Conservation (phyloP, 2,329 filamentous ascomycete genomes). For the Trichoderma oligosporum region DNA sequence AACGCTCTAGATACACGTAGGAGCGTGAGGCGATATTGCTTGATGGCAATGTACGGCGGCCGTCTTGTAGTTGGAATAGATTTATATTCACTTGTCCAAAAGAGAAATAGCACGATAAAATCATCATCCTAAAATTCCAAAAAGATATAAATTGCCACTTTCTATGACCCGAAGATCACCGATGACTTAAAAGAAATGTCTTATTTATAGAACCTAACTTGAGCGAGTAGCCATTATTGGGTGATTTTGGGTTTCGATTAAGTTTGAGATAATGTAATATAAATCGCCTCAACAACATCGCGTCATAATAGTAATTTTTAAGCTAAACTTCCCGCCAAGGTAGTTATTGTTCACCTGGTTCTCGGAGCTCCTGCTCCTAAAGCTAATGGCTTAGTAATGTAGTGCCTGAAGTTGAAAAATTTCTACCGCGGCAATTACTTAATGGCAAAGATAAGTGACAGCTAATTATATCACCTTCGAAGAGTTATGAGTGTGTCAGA, state of each 20-base stretch:
- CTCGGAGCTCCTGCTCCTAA: no score
- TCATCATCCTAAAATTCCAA: background rate
- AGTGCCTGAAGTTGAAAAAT: no score
- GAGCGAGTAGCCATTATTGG: background rate
- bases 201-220: background rate
- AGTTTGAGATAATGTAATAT: background rate
- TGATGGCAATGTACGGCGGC: background rate
- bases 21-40: background rate
- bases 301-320: no score
- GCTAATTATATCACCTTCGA: background rate
- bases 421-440: no score
- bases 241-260: background rate
- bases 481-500: background rate
- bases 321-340: no score
- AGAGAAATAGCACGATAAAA: background rate
- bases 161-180: slow-evolving; percentile 1
- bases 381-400: no score
- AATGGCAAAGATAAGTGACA: no score
- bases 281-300: background rate
- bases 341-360: no score
- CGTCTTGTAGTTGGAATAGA: background rate
- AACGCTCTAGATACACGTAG: no score
- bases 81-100: background rate
- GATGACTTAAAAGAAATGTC: background rate
- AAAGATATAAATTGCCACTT: background rate